Evolutionary conservation across 164 flowering plant genomes (phyloP).

Genomic region (Vitis cinerea): DNA sequence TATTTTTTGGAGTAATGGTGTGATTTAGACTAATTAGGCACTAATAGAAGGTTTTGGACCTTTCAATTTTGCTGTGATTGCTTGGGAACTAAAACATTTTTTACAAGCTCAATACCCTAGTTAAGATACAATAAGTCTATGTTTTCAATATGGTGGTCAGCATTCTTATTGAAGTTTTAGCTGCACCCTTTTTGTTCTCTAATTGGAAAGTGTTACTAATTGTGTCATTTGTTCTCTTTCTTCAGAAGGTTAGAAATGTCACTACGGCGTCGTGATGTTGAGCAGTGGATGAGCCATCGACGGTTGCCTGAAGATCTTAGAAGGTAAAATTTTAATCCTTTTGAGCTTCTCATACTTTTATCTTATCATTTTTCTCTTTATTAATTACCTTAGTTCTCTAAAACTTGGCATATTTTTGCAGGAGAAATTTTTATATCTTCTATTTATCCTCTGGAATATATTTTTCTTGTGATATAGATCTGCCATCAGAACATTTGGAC

Average conservation of each 20-base stretch:
- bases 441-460: neutral
- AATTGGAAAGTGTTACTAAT: neutral
- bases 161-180: no score
- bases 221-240: neutral
- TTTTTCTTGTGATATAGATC: neutral
- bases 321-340: constrained; percentile 32
- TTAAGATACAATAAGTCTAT: no score
- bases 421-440: neutral
- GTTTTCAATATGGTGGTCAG: no score
- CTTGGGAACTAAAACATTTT: no score
- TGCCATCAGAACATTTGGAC: no score
- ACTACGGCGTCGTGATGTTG: constrained; percentile 67
- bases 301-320: constrained; percentile 54
- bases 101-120: no score
- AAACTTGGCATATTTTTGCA: no score
- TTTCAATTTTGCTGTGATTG: no score
- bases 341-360: neutral
- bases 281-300: constrained; percentile 75
- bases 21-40: no score
- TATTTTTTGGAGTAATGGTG: no score
- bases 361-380: neutral
- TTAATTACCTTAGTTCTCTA: no score
- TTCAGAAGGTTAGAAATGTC: constrained; percentile 65
- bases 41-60: no score
- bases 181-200: neutral